A percentile compares a stretch with the other conserved stretches of the same genome.
Conservation (phyloP, 1,284 basidiomycete genomes). For the Sporisorium iseilematis-ciliati region DNA sequence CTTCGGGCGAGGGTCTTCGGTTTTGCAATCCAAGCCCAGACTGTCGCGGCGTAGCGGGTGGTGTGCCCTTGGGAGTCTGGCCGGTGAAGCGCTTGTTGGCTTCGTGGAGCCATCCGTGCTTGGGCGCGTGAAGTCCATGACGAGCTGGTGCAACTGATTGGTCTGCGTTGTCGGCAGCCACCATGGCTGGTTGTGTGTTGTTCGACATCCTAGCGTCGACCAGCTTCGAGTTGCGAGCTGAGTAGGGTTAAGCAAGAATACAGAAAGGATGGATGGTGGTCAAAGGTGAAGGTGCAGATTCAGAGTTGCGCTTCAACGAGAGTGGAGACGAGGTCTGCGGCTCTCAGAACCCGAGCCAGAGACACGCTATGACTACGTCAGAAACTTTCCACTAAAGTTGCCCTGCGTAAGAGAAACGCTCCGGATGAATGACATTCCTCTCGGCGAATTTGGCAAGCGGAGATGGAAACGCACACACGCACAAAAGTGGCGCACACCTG, state of each 20-base stretch:
- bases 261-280: neutral
- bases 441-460: constrained; percentile 23
- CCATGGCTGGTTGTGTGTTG: constrained; percentile 1
- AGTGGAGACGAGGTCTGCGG: too few relatives aligned
- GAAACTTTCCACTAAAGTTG: neutral
- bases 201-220: constrained; percentile 22
- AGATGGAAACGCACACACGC: too few relatives aligned
- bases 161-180: neutral
- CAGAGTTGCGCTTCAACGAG: too few relatives aligned
- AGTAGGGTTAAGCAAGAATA: too few relatives aligned
- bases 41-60: constrained; percentile 5
- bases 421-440: neutral
- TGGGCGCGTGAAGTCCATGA: constrained; percentile 24
- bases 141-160: neutral
- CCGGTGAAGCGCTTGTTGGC: constrained; percentile 24
- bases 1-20: constrained; percentile 3
- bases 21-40: constrained; percentile 7
- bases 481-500: neutral
- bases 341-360: neutral
- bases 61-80: constrained; percentile 31
- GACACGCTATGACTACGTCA: constrained; percentile 14
- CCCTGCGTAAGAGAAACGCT: constrained; percentile 8
- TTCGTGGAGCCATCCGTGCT: constrained; percentile 40
- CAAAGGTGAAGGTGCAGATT: too few relatives aligned
- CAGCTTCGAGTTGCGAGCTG: neutral